These are phyloP conservation scores for Aspergillus avenaceus DNA, from an alignment of 495 filamentous ascomycete genomes.

Conservation along the genomic window DNA sequence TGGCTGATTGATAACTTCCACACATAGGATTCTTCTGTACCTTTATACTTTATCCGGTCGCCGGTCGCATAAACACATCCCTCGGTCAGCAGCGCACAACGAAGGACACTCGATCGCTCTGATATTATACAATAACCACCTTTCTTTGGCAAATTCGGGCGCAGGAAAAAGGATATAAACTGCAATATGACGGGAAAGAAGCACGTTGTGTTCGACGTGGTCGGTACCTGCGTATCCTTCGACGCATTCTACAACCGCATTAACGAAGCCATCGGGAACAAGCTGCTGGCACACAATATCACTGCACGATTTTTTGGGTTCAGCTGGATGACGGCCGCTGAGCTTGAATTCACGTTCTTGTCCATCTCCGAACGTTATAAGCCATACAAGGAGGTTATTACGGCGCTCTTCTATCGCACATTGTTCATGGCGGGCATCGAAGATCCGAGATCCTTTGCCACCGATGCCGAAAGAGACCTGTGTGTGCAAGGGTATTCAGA, in stretches of 20 bases:
- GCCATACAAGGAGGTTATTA: conserved; percentile 29
- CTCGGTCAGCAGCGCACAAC: too few relatives aligned
- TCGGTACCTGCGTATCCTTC: conserved; percentile 42
- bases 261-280: conserved; percentile 21
- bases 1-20: too few relatives aligned
- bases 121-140: too few relatives aligned
- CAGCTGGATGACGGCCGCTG: conserved; percentile 38
- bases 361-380: conserved; percentile 35
- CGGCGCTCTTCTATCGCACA: conserved; percentile 36
- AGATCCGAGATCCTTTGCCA: conserved; percentile 30
- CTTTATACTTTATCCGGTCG: too few relatives aligned
- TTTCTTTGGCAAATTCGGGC: too few relatives aligned
- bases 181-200: conserved; percentile 13
- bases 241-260: conserved; percentile 31
- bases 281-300: conserved; percentile 28
- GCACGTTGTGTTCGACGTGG: conserved; percentile 42
- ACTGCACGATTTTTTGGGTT: conserved; percentile 33
- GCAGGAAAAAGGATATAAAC: too few relatives aligned
- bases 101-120: too few relatives aligned
- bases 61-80: too few relatives aligned
- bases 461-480: conserved; percentile 28
- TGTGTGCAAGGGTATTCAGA: conserved; percentile 26
- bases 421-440: conserved; percentile 34
- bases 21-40: too few relatives aligned
- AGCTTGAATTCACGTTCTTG: conserved; percentile 40